Evolutionary conservation across 345 rosid species (phyloP).

Genomic region (Hypericum androsaemum): DNA sequence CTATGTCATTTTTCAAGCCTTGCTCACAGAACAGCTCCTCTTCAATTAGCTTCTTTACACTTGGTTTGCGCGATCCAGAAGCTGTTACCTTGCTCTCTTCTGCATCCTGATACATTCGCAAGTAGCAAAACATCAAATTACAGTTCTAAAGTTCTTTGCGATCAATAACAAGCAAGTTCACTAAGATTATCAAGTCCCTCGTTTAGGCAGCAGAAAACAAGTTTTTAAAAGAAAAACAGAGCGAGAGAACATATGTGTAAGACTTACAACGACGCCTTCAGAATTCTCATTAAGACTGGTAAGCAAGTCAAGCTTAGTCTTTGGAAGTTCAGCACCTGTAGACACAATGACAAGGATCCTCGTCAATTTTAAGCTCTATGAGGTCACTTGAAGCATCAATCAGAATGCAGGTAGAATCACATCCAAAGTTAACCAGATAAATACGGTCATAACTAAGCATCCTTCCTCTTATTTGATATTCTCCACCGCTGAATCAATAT

Average conservation of each 20-base stretch:
- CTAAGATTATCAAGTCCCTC: too few relatives aligned
- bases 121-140: too few relatives aligned
- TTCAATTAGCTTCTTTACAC: constrained; percentile 89
- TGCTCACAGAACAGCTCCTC: constrained; percentile 65
- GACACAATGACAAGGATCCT: constrained; percentile 5
- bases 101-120: neutral
- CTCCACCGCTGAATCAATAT: too few relatives aligned
- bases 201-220: too few relatives aligned
- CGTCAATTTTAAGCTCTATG: neutral
- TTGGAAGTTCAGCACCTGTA: constrained; percentile 34
- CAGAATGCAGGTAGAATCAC: too few relatives aligned
- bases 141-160: too few relatives aligned
- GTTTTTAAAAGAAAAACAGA: too few relatives aligned
- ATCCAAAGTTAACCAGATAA: too few relatives aligned
- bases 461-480: too few relatives aligned
- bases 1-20: constrained; percentile 28
- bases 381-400: neutral
- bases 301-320: constrained; percentile 26
- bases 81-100: neutral
- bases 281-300: constrained; percentile 25
- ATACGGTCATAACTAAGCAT: too few relatives aligned
- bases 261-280: constrained; percentile 40
- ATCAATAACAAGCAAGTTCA: too few relatives aligned
- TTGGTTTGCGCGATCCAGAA: constrained; percentile 24
- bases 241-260: too few relatives aligned